These are phyloP conservation scores for Leccinum subspadiceum DNA, from an alignment of 1,284 basidiomycete species.

Conservation along the genomic window DNA sequence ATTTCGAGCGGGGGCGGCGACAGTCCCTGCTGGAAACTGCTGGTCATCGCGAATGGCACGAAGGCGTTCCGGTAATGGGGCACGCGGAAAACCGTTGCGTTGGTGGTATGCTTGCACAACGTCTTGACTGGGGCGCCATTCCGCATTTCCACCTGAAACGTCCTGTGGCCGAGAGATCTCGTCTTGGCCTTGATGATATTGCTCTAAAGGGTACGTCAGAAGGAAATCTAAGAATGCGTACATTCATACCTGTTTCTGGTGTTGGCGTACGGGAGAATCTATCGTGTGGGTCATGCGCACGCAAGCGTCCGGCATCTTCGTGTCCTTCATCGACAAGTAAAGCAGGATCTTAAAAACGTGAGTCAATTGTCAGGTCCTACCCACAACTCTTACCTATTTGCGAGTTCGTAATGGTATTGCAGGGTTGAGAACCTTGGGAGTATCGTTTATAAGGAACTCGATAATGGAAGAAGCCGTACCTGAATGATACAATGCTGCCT, in stretches of 20 bases:
- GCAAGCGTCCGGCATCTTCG: neutral
- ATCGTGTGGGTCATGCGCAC: neutral
- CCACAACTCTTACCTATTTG: neutral
- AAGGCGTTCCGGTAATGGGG: neutral
- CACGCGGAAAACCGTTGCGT: neutral
- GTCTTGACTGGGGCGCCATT: neutral
- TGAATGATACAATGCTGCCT: neutral
- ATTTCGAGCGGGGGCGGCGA: neutral
- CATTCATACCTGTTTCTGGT: neutral
- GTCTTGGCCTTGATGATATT: too few species aligned
- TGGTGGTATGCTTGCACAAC: neutral
- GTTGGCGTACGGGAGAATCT: neutral
- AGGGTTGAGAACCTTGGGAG: neutral
- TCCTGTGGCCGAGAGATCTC: too few species aligned
- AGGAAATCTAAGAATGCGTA: neutral
- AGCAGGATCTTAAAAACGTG: neutral
- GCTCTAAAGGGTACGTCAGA: neutral
- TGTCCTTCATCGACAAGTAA: neutral
- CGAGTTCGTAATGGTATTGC: neutral
- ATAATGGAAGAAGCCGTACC: neutral
- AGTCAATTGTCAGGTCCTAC: neutral
- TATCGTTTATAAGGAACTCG: neutral
- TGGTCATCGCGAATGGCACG: neutral
- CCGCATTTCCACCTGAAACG: neutral
- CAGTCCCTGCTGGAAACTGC: neutral